Evolutionary conservation across 2,329 filamentous ascomycete genomes (phyloP), one percentile per base, ranked within the genome.

Genomic region (Ophiocordyceps unilateralis): DNA sequence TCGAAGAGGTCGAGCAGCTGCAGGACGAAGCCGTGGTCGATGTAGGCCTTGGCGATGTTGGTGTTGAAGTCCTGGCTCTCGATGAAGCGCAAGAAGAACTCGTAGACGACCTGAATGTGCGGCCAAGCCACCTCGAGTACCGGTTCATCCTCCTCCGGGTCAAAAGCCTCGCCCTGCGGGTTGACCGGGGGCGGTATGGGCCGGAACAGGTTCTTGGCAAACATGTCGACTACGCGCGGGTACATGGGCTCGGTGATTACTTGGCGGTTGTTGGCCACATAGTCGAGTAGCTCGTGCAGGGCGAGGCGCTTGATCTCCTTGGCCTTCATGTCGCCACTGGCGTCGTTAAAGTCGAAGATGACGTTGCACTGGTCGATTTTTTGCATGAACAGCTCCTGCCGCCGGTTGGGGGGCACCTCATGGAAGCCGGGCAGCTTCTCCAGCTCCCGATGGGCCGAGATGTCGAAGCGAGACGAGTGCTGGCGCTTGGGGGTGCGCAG

Each of bases 1-100:
- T 98, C 91, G 60, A 98, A 98, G 20, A 98, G 70, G 62, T 98
- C 91, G n/a, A 98, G 75, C 47, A 98, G 72, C 68, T 93, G 87
- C 47, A 98, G 74, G 39, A 98, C 91, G 58, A 98, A 98, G 60
- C 85, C 84, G 62, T 98, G 91, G 58, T 98, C 91, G 60, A 98
- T 98, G 62, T 94, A 95, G 48, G 88, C 83, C 67, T 98, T 98
- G 52, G 91, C 91, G 55, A 95, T 95, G 64, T 98, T 98, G 52
- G 91, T 98, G 69, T 96, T 98, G 73, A 98, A 98, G 62, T 98
- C 91, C 61, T 95, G 91, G 63, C 91, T 96, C 63, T 98, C 91
- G 53, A 98, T 98, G 65, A 98, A 98, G 46, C 91, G 77, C 48
- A 98, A 70, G 70, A 98, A 98, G 70, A 98, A 98, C 63, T 98